Percentiles rank a stretch among this genome's conserved stretches.
Conservation (phyloP, 2,329 filamentous ascomycete species). For the Chrysoporthe cubensis region DNA sequence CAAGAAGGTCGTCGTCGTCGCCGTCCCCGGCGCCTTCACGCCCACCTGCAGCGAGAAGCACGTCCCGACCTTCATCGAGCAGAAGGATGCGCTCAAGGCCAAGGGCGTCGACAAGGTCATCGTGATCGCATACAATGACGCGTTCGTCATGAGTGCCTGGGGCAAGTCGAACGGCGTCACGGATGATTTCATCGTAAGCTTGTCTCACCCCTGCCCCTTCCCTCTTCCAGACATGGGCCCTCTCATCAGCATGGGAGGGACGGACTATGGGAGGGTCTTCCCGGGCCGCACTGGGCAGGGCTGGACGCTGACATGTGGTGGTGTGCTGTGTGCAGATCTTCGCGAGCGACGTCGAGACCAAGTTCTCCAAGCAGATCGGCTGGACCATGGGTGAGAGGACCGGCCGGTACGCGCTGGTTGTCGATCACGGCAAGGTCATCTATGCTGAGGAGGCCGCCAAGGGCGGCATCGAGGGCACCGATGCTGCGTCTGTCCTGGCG, state of each 20-base stretch:
- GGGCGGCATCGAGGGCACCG: conserved; percentile 49
- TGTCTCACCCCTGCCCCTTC: neutral
- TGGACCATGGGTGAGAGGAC: conserved; percentile 78
- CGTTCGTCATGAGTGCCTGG: conserved; percentile 87
- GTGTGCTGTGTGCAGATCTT: conserved; percentile 59
- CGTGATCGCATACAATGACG: conserved; percentile 83
- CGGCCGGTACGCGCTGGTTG: conserved; percentile 76
- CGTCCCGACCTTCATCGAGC: conserved; percentile 78
- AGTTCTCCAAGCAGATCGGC: conserved; percentile 78
- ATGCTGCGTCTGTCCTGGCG: conserved; percentile 57
- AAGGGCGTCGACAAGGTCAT: conserved; percentile 85
- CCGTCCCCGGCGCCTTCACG: conserved; percentile 76
- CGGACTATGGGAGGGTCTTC: neutral
- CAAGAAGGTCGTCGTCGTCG: conserved; percentile 61
- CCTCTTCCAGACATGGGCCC: neutral
- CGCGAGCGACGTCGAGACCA: conserved; percentile 69
- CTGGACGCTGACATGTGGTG: conserved; percentile 15
- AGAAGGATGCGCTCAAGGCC: conserved; percentile 69
- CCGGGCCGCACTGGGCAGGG: neutral
- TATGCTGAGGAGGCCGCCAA: conserved; percentile 74
- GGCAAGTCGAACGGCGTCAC: conserved; percentile 83
- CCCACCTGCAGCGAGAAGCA: conserved; percentile 83
- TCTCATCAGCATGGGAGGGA: neutral
- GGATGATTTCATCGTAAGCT: conserved; percentile 64
- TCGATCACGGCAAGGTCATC: conserved; percentile 81